Conservation (phyloP, 2,329 filamentous ascomycete species). For the Arthroderma sp. region DNA sequence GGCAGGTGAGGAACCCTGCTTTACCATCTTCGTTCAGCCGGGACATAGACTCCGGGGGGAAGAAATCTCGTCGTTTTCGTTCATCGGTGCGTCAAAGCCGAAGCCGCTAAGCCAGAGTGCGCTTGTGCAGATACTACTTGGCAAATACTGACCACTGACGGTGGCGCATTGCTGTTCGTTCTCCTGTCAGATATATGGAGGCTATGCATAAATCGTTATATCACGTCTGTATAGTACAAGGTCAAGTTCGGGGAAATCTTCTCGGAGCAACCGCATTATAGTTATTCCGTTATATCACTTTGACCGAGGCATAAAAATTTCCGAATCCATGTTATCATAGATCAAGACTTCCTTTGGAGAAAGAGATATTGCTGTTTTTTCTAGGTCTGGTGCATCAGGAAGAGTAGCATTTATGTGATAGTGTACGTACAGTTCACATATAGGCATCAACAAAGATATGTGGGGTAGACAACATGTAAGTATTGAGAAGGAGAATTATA, state of each 20-base stretch:
- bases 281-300: not conserved
- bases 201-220: not conserved
- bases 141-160: not conserved
- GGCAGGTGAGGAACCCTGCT: not conserved
- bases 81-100: not conserved
- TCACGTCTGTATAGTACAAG: not conserved
- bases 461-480: not conserved
- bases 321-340: not conserved
- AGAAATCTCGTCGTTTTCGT: slow-evolving; percentile 1
- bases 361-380: not conserved
- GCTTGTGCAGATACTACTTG: slow-evolving; percentile 1
- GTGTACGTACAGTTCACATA: not conserved
- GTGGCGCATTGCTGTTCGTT: not conserved
- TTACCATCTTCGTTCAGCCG: slow-evolving; percentile 1
- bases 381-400: not conserved
- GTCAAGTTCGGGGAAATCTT: not conserved
- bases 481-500: not conserved
- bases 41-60: not conserved
- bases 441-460: not conserved
- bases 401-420: not conserved
- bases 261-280: not conserved
- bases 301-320: not conserved
- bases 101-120: not conserved
- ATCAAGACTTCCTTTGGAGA: not conserved
- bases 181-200: not conserved